Evolutionary conservation across 1,284 basidiomycete species (phyloP).

Genomic region (Malassezia caprae): DNA sequence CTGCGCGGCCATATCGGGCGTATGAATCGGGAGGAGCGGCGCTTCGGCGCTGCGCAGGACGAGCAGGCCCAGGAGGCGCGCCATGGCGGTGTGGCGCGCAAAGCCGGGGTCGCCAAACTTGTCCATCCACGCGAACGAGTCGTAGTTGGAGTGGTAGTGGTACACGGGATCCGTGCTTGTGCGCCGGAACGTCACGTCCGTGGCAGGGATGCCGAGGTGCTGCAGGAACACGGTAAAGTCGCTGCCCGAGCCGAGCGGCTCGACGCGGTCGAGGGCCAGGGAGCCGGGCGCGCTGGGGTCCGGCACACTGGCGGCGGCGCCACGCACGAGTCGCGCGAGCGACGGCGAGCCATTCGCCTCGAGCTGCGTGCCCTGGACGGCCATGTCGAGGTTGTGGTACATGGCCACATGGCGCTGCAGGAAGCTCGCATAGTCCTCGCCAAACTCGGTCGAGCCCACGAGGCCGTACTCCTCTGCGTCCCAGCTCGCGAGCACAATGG

Average conservation of each 20-base stretch:
- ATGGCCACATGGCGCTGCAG: conserved; percentile 67
- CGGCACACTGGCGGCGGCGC: conserved; percentile 58
- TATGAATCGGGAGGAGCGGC: conserved; percentile 61
- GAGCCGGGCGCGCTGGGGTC: conserved; percentile 20
- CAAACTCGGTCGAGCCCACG: conserved; percentile 76
- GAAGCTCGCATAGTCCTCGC: conserved; percentile 76
- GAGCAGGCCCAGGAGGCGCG: conserved; percentile 52
- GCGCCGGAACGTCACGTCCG: conserved; percentile 45
- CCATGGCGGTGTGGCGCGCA: conserved; percentile 60
- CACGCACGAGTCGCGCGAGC: conserved; percentile 63
- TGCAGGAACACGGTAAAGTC: conserved; percentile 68
- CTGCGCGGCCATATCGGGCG: conserved; percentile 51
- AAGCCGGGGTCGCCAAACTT: conserved; percentile 67
- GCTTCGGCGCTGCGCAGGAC: conserved; percentile 59
- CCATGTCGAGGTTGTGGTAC: conserved; percentile 72
- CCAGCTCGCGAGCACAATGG: conserved; percentile 80
- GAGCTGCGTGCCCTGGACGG: conserved; percentile 62
- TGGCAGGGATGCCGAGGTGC: conserved; percentile 49
- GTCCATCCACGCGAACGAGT: conserved; percentile 65
- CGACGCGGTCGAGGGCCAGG: conserved; percentile 16
- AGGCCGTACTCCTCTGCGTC: conserved; percentile 88
- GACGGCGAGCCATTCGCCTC: conserved; percentile 59
- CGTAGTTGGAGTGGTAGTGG: conserved; percentile 63
- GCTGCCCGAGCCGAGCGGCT: conserved; percentile 52
- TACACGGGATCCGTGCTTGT: conserved; percentile 29